Evolutionary conservation across 768 basidiomycete species (phyloP), one percentile per base, ranked within the genome.

Genomic region (Termitomyces sp.): DNA sequence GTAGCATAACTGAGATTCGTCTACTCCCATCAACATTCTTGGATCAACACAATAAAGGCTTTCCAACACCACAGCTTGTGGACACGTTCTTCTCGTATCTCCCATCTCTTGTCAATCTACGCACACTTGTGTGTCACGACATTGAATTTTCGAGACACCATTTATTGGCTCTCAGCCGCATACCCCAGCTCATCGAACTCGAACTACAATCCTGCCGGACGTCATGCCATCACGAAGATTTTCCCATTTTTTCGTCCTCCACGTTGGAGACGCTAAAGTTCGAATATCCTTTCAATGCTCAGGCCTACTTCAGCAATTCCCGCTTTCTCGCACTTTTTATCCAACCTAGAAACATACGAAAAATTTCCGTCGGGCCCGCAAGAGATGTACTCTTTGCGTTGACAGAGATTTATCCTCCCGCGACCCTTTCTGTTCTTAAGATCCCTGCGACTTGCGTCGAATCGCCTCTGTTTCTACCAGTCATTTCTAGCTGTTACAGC

Each of bases 141-240:
- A 52, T 65, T 18, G 50, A 53, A 3, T 62, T 65, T 33, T 57
- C 55, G 6, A 53, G 48, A 8, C 38, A 45, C 1, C 45, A 59
- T 58, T 32, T 64, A 13, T 35, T 26, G 14, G 49, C 57, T 30
- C 61, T 65, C 51, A 44, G 47, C 13, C 61, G 46, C 47, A 36
- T 60, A n/a, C 48, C 57, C 20, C 57, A 53, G n/a, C 61, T 65
- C 33, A 58, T 45, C 16, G 36, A 62, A 13, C 59, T 65, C 42
- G 63, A 65, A 40, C 48, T 65, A 6, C 63, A 65, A 16, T 64
- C 64, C 4, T 65, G 64, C 48, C 28, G 35, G 18, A 58, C 61
- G 33, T 55, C 55, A 18, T 65, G 62, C 20, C 10, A 38, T n/a
- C 5, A 48, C 18, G 44, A 36, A 28, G 46, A 58, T 2, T 65